Conservation (phyloP, 75 land plant species). For the Adiantum capillusveneris region DNA sequence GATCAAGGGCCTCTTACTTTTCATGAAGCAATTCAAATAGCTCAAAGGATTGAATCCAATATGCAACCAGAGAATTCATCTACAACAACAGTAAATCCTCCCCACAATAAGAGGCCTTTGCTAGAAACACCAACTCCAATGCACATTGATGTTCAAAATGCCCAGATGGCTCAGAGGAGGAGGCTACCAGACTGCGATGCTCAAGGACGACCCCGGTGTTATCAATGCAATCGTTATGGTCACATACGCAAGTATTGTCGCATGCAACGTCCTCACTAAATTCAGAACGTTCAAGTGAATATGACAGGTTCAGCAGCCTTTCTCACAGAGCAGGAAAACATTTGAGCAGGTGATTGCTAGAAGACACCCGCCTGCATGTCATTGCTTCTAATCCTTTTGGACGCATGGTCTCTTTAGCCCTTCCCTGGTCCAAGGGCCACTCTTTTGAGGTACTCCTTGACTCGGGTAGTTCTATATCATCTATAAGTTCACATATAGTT, state of each 20-base stretch:
- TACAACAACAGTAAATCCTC: background rate
- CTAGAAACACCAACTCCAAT: background rate
- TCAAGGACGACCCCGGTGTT: too few relatives aligned
- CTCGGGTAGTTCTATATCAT: background rate
- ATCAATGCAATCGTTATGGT: too few relatives aligned
- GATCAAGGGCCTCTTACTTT: background rate
- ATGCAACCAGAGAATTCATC: background rate
- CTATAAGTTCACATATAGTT: background rate
- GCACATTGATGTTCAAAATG: too few relatives aligned
- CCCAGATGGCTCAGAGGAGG: background rate
- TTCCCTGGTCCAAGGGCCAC: background rate
- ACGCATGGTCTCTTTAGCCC: constrained; percentile 1
- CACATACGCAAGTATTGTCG: too few relatives aligned
- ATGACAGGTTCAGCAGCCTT: background rate
- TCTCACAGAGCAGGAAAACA: background rate
- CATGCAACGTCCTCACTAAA: background rate
- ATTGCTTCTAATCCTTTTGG: too few relatives aligned
- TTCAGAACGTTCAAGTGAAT: background rate
- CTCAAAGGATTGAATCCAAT: background rate
- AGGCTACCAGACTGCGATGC: background rate
- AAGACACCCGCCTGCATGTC: constrained; percentile 1
- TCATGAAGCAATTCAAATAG: background rate
- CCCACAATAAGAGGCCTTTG: background rate
- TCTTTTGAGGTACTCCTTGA: background rate
- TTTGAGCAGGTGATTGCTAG: background rate